Evolutionary conservation across 352 stramenopile genomes (phyloP).

Genomic region (Phytophthora crassamura): DNA sequence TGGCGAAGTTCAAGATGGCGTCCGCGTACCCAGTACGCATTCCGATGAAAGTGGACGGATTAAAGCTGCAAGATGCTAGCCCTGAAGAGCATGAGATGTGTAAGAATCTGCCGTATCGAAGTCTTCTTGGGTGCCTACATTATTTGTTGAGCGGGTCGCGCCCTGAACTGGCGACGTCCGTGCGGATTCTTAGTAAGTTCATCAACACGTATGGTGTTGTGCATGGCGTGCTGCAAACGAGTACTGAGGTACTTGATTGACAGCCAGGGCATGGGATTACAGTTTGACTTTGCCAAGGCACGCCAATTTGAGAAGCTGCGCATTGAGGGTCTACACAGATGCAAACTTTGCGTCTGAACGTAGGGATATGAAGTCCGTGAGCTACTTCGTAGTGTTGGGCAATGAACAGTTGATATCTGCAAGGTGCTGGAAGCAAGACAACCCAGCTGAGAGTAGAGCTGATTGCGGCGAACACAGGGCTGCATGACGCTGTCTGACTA

Average conservation of each 20-base stretch:
- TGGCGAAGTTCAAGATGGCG: slow-evolving; percentile 15
- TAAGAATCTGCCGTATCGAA: too few species aligned
- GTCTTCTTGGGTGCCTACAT: too few species aligned
- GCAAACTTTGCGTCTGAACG: slow-evolving; percentile 20
- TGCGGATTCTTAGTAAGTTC: too few species aligned
- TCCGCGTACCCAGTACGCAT: slow-evolving; percentile 6
- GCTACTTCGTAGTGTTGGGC: slow-evolving; percentile 19
- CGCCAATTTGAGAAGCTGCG: slow-evolving; percentile 9
- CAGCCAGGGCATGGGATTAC: slow-evolving; percentile 5
- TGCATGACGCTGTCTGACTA: slow-evolving; percentile 14
- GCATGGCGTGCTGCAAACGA: slow-evolving; percentile 16
- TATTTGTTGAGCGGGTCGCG: too few species aligned
- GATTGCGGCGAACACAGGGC: slow-evolving; percentile 6
- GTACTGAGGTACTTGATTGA: slow-evolving; percentile 18
- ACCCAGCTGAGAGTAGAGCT: slow-evolving; percentile 18
- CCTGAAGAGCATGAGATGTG: slow-evolving; percentile 11
- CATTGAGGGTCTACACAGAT: slow-evolving; percentile 30
- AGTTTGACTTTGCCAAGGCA: slow-evolving; percentile 8
- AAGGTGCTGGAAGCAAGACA: too few species aligned
- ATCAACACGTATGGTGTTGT: slow-evolving; percentile 3
- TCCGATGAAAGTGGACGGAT: too few species aligned
- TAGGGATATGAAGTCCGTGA: slow-evolving; percentile 21
- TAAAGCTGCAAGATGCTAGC: background rate
- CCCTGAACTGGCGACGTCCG: too few species aligned
- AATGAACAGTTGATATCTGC: slow-evolving; percentile 25